Base-by-base conservation (phyloP, 305 asterid species). In the Plantago rigida region DNA sequence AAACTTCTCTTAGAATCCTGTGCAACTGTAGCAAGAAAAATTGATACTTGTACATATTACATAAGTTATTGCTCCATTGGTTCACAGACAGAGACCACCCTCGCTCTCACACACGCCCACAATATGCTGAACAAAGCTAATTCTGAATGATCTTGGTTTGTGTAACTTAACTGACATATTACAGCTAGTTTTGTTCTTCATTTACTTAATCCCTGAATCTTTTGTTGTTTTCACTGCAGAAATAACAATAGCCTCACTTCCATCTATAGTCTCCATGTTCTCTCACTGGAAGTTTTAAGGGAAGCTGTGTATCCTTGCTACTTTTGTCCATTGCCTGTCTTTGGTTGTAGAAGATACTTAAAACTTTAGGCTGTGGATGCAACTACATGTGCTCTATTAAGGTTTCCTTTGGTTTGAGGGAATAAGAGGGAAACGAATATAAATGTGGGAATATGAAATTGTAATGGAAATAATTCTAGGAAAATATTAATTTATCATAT, bases 291-390 rank as follows among this genome's bases (percentile, higher is more conserved):
- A 84, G 96, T 85, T 66, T 94, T 93, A 44, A 79, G 92, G 81
- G 97, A 89, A 80, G 96, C 97, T 69, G 89, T 80, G 99, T 93
- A 93, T 93, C 99, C 99, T 89, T 84, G 79, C 57, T 61, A 65
- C 63, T 45, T 68, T 45, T 55, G 46, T 52, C 19, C 54, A 39
- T 60, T 63, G 54, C 31, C 28, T 53, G 51, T 4, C 13, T 70
- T 55, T 66, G 44, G 56, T 69, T 62, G 29, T 60, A 62, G 66
- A 71, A 71, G 68, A 65, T 48, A 11, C 64, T 45, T 47, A 41
- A 55, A 36, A 60, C 70, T 61, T 52, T 45, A 51, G 60, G 51
- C 41, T 63, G 54, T 62, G 57, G 77, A 68, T 66, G 52, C 58
- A 60, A n/a, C 31, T 31, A 19, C 13, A 9, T 47, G 51, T 59